phyloP scores from a whole-genome alignment of 371 early-diverging fungal species.

The Batrachochytrium dendrobatidis region DNA sequence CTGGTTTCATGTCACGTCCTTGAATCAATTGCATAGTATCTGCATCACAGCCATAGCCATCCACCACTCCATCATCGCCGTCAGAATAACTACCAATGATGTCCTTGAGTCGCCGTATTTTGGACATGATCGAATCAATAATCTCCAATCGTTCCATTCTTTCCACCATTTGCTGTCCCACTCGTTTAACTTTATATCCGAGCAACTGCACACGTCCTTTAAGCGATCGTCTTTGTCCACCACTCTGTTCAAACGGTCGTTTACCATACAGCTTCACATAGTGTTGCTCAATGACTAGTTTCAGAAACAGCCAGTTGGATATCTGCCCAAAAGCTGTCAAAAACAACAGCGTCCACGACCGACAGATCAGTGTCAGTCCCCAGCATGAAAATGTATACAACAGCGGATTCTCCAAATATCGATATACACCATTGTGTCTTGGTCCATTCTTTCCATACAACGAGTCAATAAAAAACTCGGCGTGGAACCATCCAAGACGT shows the following conservation, averaged over 20 bases:
- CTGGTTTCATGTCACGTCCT: too few species aligned
- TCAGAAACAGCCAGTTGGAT: slow-evolving; percentile 66
- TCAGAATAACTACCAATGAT: background rate
- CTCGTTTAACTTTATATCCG: slow-evolving; percentile 54
- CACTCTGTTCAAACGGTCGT: slow-evolving; percentile 67
- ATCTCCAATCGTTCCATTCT: slow-evolving; percentile 30
- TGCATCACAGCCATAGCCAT: too few species aligned
- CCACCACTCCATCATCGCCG: background rate
- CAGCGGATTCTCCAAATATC: slow-evolving; percentile 38
- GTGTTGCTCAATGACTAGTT: slow-evolving; percentile 80
- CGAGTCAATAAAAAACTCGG: slow-evolving; percentile 77
- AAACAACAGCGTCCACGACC: slow-evolving; percentile 64
- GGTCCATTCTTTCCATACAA: slow-evolving; percentile 35
- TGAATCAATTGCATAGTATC: too few species aligned
- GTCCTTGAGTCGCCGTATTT: background rate
- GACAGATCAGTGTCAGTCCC: slow-evolving; percentile 79
- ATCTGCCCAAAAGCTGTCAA: slow-evolving; percentile 76
- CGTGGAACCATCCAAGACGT: slow-evolving; percentile 88
- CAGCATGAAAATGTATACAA: slow-evolving; percentile 39
- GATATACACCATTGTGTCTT: slow-evolving; percentile 76
- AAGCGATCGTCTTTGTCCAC: slow-evolving; percentile 49
- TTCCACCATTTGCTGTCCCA: slow-evolving; percentile 29
- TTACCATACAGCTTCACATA: slow-evolving; percentile 78
- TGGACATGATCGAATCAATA: slow-evolving; percentile 18
- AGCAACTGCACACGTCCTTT: slow-evolving; percentile 52